Percentiles rank a stretch among this genome's conserved stretches.
These are phyloP conservation scores for Peltaster fructicola DNA, from an alignment of 2,329 filamentous ascomycete species.

Conservation along the genomic window DNA sequence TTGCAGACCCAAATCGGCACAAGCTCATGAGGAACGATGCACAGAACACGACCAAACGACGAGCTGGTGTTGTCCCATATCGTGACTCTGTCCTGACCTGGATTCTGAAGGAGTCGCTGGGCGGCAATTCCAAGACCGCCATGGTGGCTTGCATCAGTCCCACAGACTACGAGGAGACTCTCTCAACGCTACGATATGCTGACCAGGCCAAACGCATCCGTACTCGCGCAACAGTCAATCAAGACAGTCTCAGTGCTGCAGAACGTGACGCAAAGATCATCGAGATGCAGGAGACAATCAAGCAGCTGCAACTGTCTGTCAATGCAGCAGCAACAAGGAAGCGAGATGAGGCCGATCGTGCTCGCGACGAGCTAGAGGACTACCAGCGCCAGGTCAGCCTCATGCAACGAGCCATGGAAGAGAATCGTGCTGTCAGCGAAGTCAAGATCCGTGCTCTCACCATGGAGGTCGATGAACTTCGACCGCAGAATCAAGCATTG, in stretches of 20 bases:
- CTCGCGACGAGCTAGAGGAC: slow-evolving; percentile 76
- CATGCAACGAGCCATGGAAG: slow-evolving; percentile 94
- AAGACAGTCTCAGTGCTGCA: slow-evolving; percentile 80
- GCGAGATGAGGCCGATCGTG: slow-evolving; percentile 52
- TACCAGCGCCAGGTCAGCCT: slow-evolving; percentile 80
- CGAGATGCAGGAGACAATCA: slow-evolving; percentile 92
- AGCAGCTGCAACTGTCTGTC: slow-evolving; percentile 59
- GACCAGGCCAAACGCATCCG: slow-evolving; percentile 96
- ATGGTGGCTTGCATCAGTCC: slow-evolving; percentile 98
- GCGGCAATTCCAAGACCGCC: slow-evolving; percentile 93
- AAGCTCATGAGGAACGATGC: slow-evolving; percentile 30
- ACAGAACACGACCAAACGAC: slow-evolving; percentile 28
- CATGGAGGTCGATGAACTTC: slow-evolving; percentile 29
- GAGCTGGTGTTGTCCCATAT: slow-evolving; percentile 57
- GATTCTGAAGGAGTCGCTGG: slow-evolving; percentile 88
- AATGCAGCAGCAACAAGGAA: slow-evolving; percentile 43
- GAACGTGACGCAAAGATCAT: slow-evolving; percentile 87
- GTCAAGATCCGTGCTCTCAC: slow-evolving; percentile 79
- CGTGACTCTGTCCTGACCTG: slow-evolving; percentile 70
- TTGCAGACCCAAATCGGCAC: slow-evolving; percentile 49
- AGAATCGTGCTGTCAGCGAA: slow-evolving; percentile 74
- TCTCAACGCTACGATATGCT: slow-evolving; percentile 89
- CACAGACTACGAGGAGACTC: slow-evolving; percentile 89
- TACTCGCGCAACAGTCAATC: slow-evolving; percentile 84
- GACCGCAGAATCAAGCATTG: slow-evolving; percentile 40